Base-by-base conservation (phyloP, 805 yeast species). In the Saccharomycopsis guyanensis region DNA sequence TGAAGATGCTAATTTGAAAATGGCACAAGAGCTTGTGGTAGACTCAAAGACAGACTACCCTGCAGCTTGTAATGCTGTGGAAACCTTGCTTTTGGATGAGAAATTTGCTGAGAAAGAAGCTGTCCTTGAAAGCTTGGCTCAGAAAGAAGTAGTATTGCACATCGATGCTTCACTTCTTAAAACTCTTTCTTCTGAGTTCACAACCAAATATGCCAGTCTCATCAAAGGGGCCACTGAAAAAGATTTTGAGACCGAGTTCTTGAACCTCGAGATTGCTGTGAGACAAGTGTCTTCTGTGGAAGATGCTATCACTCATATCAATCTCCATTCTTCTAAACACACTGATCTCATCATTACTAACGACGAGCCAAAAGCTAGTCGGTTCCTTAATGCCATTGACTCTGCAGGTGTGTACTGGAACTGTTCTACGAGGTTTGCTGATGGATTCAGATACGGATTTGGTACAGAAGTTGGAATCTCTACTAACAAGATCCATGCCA, bases 401-500 rank as follows among this genome's bases (percentile, higher is more conserved):
- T 86, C 97, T 2, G 83, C 97, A 1, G 97, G 97, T 47, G 95
- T 93, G 10, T 93, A 87, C 69, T 91, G 97, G 97, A 93, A 93
- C 61, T 91, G 95, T 42, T 85, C 96, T 18, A 87, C 97, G 6
- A 73, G 99, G 60, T 93, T 93, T 67, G 97, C 99, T 4, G 99
- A 93, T 64, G 99, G 99, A 2, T 93, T 86, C 73, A 76, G 98
- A 62, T 93, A 91, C 60, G 99, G 99, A 0, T 93, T 94, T 61
- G 99, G 99, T 44, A 83, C 99, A 4, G 99, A 93, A 64, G 98
- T 93, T 15, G 99, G 99, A 31, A 91, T 93, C 50, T 83, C 95
- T 41, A 93, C 98, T 38, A 89, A 91, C 61, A 93, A 93, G 64
- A 87, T 93, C 52, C 99, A 93, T 62, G 96, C 98, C 7, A 76